Base-by-base conservation (phyloP, 257 asterid species). In the Leonotis leonurus region DNA sequence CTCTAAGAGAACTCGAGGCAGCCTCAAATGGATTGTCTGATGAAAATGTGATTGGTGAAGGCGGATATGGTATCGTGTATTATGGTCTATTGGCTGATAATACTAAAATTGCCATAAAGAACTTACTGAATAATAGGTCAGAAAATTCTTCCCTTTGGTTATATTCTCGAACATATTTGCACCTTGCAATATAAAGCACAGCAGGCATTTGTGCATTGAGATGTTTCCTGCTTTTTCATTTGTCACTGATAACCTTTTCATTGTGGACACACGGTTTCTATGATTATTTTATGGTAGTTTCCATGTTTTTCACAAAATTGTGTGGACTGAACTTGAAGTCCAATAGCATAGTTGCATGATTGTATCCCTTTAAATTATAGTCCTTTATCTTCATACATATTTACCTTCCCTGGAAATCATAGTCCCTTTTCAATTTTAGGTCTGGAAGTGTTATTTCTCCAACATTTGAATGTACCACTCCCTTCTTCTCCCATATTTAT, bases 1-100 rank as follows among this genome's bases (percentile, higher is more conserved):
- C 97, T 26, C 70, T 92, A 76, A 79, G 97, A 78, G 97, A 89
- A 82, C 96, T 92, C 2, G 99, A 92, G 77, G 97, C 86, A 3
- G 95, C 97, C 27, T 86, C 97, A 6, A 83, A 92, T 75, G 94
- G 97, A 46, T 83, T 92, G 72, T 71, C 95, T 1, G 94, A 83
- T 69, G 99, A 87, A 84, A 92, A 89, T 80, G 99, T 92, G 73
- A 92, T 92, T 1, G 99, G 99, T 51, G 99, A 92, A 81, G 99
- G 99, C 56, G 99, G 99, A 60, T 92, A 89, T 56, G 97, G 97
- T 36, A 92, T 92, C 69, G 99, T 92, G 29, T 92, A 92, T 56
- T 78, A 80, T 26, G 99, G 99, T 29, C 75, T 77, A 6, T 62
- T 89, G 88, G 62, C 75, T 29, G 99, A 92, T 78, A 86, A 84